These are phyloP conservation scores for Zychaea mexicana DNA, from an alignment of 371 early-diverging fungal species.

Conservation along the genomic window DNA sequence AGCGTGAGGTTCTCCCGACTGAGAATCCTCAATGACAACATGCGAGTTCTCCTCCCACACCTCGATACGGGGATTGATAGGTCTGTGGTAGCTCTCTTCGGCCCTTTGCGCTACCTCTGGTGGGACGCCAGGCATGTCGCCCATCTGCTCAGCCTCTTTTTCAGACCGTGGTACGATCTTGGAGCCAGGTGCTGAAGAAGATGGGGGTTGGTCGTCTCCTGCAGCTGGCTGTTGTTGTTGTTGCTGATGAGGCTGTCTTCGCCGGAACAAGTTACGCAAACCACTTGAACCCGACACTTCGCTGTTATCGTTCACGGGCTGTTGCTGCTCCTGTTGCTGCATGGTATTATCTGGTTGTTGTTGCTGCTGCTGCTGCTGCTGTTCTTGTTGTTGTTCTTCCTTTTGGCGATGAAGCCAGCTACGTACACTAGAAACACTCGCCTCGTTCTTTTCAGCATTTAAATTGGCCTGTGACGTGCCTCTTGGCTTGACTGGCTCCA, in stretches of 20 bases:
- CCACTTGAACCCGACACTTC: background rate
- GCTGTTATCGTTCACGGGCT: background rate
- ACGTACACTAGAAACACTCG: conserved; percentile 34
- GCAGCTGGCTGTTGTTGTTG: background rate
- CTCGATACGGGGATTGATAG: conserved; percentile 30
- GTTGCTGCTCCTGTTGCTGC: background rate
- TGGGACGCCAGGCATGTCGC: background rate
- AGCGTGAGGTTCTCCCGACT: conserved; percentile 19
- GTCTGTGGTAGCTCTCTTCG: conserved; percentile 8
- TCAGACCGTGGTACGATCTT: conserved; percentile 11
- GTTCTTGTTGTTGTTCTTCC: background rate
- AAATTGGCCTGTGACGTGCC: conserved; percentile 10
- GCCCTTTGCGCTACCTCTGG: background rate
- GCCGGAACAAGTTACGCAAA: conserved; percentile 35
- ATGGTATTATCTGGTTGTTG: conserved; percentile 6
- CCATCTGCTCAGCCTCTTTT: conserved; percentile 12
- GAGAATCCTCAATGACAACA: conserved; percentile 36
- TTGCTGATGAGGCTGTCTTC: conserved; percentile 12
- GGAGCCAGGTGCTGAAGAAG: background rate
- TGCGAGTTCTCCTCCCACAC: conserved; percentile 42
- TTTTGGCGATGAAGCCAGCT: conserved; percentile 30
- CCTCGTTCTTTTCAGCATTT: conserved; percentile 35
- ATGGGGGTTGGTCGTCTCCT: too few species aligned
- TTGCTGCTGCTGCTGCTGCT: background rate
- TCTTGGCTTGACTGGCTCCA: conserved; percentile 52